Percentiles rank a stretch among this genome's conserved stretches.
These are phyloP conservation scores for Schoenoplectus tabernaemontani DNA, from an alignment of 202 grass and related monocot species.

Conservation along the genomic window DNA sequence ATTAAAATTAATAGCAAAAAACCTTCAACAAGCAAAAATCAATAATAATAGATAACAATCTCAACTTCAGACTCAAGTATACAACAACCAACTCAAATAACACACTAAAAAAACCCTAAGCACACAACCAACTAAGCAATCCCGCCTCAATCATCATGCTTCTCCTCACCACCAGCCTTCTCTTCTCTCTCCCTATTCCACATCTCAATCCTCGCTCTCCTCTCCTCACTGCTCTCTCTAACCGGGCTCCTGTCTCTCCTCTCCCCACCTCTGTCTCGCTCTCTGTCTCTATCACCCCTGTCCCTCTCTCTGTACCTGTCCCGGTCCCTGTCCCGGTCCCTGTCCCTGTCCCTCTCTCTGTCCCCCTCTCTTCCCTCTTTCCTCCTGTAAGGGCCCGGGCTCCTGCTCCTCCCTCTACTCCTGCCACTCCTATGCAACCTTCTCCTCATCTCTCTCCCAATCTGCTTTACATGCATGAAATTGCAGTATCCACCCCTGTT, in stretches of 20 bases:
- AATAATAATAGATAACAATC: background rate
- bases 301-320: slow-evolving; percentile 44
- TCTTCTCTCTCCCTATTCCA: slow-evolving; percentile 58
- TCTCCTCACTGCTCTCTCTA: slow-evolving; percentile 40
- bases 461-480: slow-evolving; percentile 99
- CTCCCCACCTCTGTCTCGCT: slow-evolving; percentile 53
- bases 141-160: background rate
- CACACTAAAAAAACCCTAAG: background rate
- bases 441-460: slow-evolving; percentile 80
- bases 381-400: slow-evolving; percentile 44
- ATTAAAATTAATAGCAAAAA: background rate
- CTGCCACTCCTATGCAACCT: slow-evolving; percentile 44
- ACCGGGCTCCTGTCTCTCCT: slow-evolving; percentile 58
- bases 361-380: slow-evolving; percentile 30
- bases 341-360: slow-evolving; percentile 33
- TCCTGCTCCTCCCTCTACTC: slow-evolving; percentile 55
- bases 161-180: background rate
- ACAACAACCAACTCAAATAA: background rate
- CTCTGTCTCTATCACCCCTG: slow-evolving; percentile 41
- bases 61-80: background rate
- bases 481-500: slow-evolving; percentile 94
- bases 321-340: slow-evolving; percentile 41
- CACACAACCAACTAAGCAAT: background rate
- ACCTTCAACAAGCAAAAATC: background rate
- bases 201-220: slow-evolving; percentile 74